A percentile compares a stretch with the other conserved stretches of the same genome.
Conservation (phyloP, 1,284 basidiomycete species). For the Pterulicium gracile region DNA sequence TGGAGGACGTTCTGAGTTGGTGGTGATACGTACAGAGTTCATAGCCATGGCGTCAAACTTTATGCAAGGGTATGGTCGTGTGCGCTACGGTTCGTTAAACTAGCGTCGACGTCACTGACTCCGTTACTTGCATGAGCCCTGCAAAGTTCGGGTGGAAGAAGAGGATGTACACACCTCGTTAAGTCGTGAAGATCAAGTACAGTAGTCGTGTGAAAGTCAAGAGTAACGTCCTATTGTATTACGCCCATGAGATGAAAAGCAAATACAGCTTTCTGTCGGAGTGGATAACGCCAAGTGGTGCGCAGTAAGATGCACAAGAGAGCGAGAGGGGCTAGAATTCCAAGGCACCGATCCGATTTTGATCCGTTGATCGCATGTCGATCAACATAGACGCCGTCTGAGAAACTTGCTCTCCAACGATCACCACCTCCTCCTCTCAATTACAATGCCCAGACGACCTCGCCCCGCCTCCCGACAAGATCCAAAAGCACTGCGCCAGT, state of each 20-base stretch:
- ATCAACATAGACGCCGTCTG: background rate
- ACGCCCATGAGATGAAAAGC: background rate
- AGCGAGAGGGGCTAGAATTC: background rate
- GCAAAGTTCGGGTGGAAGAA: background rate
- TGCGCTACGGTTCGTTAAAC: background rate
- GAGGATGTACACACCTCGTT: background rate
- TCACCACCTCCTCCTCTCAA: background rate
- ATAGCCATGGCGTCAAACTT: background rate
- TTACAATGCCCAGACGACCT: background rate
- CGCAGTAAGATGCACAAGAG: too few species aligned
- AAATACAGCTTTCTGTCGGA: background rate
- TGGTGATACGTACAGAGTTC: background rate
- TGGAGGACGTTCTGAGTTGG: background rate
- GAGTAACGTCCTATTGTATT: slow-evolving; percentile 5
- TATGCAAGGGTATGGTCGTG: background rate
- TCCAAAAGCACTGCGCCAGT: background rate
- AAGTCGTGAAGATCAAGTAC: background rate
- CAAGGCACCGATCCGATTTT: background rate
- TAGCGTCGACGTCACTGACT: background rate
- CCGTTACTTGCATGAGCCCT: background rate
- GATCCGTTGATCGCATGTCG: background rate
- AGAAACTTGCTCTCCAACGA: background rate
- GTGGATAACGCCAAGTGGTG: background rate
- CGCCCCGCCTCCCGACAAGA: background rate
- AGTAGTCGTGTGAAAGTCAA: too few species aligned